These are phyloP conservation scores for Rubus parviflorus DNA, from an alignment of 306 rosid species.

Conservation along the genomic window DNA sequence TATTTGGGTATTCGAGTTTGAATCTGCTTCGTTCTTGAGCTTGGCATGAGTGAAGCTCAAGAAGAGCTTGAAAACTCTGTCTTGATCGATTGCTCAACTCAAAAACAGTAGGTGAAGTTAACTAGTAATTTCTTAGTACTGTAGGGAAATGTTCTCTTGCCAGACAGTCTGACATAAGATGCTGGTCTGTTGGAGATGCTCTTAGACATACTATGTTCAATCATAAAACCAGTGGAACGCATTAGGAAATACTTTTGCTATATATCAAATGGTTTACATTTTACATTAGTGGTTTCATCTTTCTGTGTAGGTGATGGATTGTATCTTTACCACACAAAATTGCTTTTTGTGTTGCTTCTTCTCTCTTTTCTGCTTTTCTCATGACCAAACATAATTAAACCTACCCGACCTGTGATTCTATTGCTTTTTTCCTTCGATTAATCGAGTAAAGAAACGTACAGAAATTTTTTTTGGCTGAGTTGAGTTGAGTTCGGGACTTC, in stretches of 20 bases:
- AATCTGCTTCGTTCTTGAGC: background rate
- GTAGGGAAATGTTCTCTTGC: background rate
- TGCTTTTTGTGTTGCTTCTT: background rate
- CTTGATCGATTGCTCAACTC: background rate
- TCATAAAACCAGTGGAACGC: background rate
- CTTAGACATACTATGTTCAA: background rate
- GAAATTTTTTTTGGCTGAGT: too few relatives aligned
- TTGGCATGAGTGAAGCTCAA: conserved; percentile 15
- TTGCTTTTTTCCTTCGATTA: too few relatives aligned
- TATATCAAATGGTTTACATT: background rate
- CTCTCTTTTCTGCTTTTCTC: too few relatives aligned
- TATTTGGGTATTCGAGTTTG: conserved; percentile 12
- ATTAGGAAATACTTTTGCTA: background rate
- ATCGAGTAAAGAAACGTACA: too few relatives aligned
- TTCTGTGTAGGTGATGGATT: background rate
- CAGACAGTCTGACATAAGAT: background rate
- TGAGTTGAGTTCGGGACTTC: too few relatives aligned
- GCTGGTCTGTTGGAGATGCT: too few relatives aligned
- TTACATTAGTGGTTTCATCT: background rate
- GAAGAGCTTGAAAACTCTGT: background rate
- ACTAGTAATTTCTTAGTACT: background rate
- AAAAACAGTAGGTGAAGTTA: background rate
- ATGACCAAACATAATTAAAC: too few relatives aligned
- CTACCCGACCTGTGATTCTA: too few relatives aligned
- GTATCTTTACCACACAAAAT: background rate